Base-by-base conservation (phyloP, 768 basidiomycete genomes). In the Suillus brevipes region DNA sequence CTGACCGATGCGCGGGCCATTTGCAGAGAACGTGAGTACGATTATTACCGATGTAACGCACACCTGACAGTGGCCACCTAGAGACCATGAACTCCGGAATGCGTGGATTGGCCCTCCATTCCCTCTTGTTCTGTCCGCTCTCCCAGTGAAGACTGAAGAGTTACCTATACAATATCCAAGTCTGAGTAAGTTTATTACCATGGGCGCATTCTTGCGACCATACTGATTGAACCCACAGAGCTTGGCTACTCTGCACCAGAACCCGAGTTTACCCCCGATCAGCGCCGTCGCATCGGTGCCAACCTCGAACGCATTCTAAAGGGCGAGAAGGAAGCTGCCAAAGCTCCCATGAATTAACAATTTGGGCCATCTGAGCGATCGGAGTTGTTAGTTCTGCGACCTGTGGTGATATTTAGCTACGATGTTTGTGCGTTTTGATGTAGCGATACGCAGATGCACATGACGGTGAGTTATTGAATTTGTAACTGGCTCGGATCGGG, bases 91-190 rank as follows among this genome's bases (percentile, higher is more conserved):
- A 69, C 65, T 77, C n/a, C 85, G 91, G 4, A 81, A 77, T 28
- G 87, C 90, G 2, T 93, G 91, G 91, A 83, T 93, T 18, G 91
- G 91, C 0, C 84, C 87, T 38, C 74, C 91, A 2, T 89, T 81
- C 76, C 88, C 89, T 1, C 80, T 92, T 25, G 87, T 92, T 70
- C 81, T 91, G 8, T 79, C 83, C 12, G 74, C 67, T 8, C 81
- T 93, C 23, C 85, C 87, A 0, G 64, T 86, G n/a, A 70, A 78
- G 55, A 79, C 75, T 59, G 82, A 84, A 0, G 77, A 83, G 3
- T 68, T 91, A n/a, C 90, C 89, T 0, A 64, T 87, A 25, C 90
- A 92, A 69, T 93, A 92, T 66, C 76, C 85, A 2, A 87, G 84
- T 63, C 79, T 89, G 58, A 84, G 89, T 89, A 70, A 67, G 86